Evolutionary conservation across 805 yeast species (phyloP), one percentile per base, ranked within the genome.

Genomic region (Cephaloascus albidus): DNA sequence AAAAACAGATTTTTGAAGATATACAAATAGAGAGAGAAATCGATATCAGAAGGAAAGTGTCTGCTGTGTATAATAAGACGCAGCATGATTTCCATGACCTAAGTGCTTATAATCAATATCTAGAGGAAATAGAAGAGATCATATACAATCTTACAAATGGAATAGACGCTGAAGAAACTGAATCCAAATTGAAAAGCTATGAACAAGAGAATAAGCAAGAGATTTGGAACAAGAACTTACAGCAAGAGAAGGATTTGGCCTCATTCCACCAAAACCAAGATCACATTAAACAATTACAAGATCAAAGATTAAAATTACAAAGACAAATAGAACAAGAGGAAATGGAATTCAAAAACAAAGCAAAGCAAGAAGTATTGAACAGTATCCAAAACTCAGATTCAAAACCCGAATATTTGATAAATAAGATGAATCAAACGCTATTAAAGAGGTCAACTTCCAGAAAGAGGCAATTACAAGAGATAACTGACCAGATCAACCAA

Each of bases 1-100:
- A 93, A 64, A 73, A 85, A 32, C 98, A 93, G 62, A 74, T 88
- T 2, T 93, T 93, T 55, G 97, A 90, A 48, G 97, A 93, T 59
- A 74, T 93, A 32, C 68, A 60, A 5, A 95, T 93, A 3, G 99
- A 93, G 58, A 74, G 83, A 45, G 99, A 93, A 54, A 87, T 94
- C 31, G 97, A 93, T 58, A 77, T 89, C 16, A 72, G 99, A 38
- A 81, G 80, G 50, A 68, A 90, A 41, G 87, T 93, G 10, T 68
- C 73, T 48, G 70, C 71, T 40, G 81, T 89, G 6, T 89, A 82
- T 62, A 93, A 93, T 60, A 84, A 85, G 57, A 78, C 82, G 2
- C 75, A 77, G 47, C 78, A 77, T 32, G 94, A 87, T 48, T 93
- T 93, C 52, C 63, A 57, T 3, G 54, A 67, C 16, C 59, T 81